Base-by-base conservation (phyloP, 2,329 filamentous ascomycete genomes). In the Parafenestella ontariensis region DNA sequence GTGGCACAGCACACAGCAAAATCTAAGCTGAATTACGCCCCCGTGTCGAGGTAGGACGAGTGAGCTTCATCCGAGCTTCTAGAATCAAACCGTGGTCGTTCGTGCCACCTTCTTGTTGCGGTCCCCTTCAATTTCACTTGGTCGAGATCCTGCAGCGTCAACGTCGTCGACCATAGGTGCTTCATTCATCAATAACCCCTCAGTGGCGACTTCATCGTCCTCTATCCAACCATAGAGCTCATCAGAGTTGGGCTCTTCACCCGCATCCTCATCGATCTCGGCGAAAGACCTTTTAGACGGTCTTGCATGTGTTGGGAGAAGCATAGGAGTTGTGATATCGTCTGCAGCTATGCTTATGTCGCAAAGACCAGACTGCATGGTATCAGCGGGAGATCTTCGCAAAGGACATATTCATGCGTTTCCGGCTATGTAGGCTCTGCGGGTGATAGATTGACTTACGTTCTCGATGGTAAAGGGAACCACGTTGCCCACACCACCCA, bases 211-310 rank as follows among this genome's bases (percentile, higher is more conserved):
- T 46, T 83, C 81, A 50, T 84, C 82, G 52, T 89, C 87, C 47
- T 89, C 85, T 34, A 83, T 83, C 89, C 89, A 92, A 13, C 87
- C 88, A 66, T 90, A 91, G 65, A 90, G 86, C 59, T 91, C 88
- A 54, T 89, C 87, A 18, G 74, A 77, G 15, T 81, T 80, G 26
- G 83, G 84, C 39, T 87, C 85, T 58, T 85, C 88, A 57, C 87
- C 85, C 47, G 82, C 83, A 4, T 86, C 83, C 40, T 88, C 83
- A 29, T 78, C 79, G 48, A 89, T 79, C 70, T 91, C 78, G 40
- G 76, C 69, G 49, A 76, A 78, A 9, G 63, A 86, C 64, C 89
- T 82, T 76, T 92, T 92, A 28, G 76, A 79, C 24, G 77, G 77
- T 55, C 81, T 72, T 36, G 58, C 49, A 51, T 66, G 58, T 48